A percentile compares a stretch with the other conserved stretches of the same genome.
These are phyloP conservation scores for Penicillium malachiteum DNA, from an alignment of 495 filamentous ascomycete genomes.

Conservation along the genomic window DNA sequence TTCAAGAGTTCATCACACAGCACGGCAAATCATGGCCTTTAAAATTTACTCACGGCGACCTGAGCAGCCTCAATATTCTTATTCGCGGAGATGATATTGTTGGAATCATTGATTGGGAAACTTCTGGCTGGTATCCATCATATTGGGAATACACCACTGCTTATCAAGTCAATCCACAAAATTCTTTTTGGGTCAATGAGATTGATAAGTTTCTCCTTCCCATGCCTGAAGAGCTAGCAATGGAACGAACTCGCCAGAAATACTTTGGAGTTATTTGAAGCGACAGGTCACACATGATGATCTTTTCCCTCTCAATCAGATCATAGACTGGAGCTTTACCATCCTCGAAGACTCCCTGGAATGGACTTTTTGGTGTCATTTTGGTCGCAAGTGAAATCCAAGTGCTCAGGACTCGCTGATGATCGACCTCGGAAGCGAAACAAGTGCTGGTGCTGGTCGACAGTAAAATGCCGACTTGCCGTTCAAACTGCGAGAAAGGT, in stretches of 20 bases:
- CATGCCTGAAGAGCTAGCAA: constrained; percentile 44
- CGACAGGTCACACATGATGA: too few relatives aligned
- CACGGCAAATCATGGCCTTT: constrained; percentile 33
- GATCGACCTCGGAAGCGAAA: too few relatives aligned
- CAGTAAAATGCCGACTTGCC: too few relatives aligned
- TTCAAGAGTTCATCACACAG: constrained; percentile 4
- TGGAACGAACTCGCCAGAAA: constrained; percentile 46
- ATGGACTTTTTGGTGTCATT: too few relatives aligned
- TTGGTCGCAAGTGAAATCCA: too few relatives aligned
- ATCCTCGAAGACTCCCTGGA: too few relatives aligned
- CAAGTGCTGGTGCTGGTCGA: too few relatives aligned
- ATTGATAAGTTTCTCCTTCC: constrained; percentile 50
- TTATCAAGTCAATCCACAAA: constrained; percentile 45
- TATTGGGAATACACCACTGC: constrained; percentile 56
- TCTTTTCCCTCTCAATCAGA: too few relatives aligned
- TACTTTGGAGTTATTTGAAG: constrained; percentile 36
- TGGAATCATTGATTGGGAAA: constrained; percentile 56
- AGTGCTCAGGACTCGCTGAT: too few relatives aligned
- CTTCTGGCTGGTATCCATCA: constrained; percentile 48
- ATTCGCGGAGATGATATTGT: constrained; percentile 38
- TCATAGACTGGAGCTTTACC: too few relatives aligned
- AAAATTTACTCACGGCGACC: constrained; percentile 43
- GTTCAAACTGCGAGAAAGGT: too few relatives aligned
- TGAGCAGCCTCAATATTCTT: constrained; percentile 45
- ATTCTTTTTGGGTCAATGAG: constrained; percentile 45